These are phyloP conservation scores for Cyberlindnera saturnus DNA, from an alignment of 805 yeast genomes.

Conservation along the genomic window DNA sequence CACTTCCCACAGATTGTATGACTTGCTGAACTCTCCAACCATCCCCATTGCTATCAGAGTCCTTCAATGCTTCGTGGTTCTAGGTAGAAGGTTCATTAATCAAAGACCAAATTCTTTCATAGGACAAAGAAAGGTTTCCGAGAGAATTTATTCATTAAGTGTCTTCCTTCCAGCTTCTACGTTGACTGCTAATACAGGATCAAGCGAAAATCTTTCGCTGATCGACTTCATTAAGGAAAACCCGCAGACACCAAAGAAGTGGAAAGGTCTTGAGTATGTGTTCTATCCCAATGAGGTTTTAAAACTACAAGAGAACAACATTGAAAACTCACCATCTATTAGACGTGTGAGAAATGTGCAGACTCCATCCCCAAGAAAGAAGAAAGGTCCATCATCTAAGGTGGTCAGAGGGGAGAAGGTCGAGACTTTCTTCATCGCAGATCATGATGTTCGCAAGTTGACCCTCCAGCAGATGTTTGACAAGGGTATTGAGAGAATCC, in stretches of 20 bases:
- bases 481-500: conserved; percentile 49
- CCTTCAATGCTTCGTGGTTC: conserved; percentile 49
- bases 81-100: conserved; percentile 56
- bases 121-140: conserved; percentile 21
- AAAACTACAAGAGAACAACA: neutral
- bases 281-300: conserved; percentile 32
- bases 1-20: conserved; percentile 55
- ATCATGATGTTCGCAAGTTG: conserved; percentile 48
- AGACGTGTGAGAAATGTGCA: conserved; percentile 11
- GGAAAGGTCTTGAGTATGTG: conserved; percentile 50
- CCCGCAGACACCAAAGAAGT: conserved; percentile 44
- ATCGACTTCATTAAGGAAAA: conserved; percentile 40
- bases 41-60: conserved; percentile 54
- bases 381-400: conserved; percentile 10
- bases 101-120: conserved; percentile 24
- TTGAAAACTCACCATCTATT: conserved; percentile 12
- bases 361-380: conserved; percentile 17
- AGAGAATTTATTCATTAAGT: conserved; percentile 39
- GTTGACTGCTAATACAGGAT: conserved; percentile 26
- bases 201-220: conserved; percentile 36
- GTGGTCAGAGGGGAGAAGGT: conserved; percentile 34
- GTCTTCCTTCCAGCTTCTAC: conserved; percentile 46
- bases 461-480: conserved; percentile 60
- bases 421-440: conserved; percentile 43
- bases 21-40: conserved; percentile 53